Percentiles rank a stretch among this genome's conserved stretches.
Conservation (phyloP, 2,329 filamentous ascomycete species). For the Mycosphaerella sp. region DNA sequence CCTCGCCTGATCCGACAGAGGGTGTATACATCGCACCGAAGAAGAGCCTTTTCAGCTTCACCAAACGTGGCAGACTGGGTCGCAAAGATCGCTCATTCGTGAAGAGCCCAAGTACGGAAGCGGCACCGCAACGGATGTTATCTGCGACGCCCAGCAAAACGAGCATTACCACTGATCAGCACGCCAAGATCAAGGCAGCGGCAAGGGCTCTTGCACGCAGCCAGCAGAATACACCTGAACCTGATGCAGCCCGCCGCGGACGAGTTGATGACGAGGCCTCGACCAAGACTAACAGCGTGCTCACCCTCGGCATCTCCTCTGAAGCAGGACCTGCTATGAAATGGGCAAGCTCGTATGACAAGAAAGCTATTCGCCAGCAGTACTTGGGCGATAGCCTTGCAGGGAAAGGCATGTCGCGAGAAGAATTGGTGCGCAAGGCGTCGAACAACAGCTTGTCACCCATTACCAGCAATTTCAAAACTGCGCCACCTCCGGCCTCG, state of each 20-base stretch:
- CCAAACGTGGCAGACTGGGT: slow-evolving; percentile 60
- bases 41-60: slow-evolving; percentile 78
- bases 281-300: slow-evolving; percentile 77
- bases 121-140: slow-evolving; percentile 39
- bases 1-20: slow-evolving; percentile 73
- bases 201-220: slow-evolving; percentile 71
- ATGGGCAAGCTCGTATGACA: slow-evolving; percentile 94
- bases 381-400: slow-evolving; percentile 70
- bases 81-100: slow-evolving; percentile 60
- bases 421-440: slow-evolving; percentile 23
- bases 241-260: slow-evolving; percentile 47
- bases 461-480: slow-evolving; percentile 8
- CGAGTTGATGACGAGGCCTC: slow-evolving; percentile 48
- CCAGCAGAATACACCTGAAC: slow-evolving; percentile 44
- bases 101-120: slow-evolving; percentile 43
- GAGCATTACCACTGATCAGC: slow-evolving; percentile 82
- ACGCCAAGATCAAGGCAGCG: slow-evolving; percentile 86
- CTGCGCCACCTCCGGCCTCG: neutral
- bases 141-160: slow-evolving; percentile 62
- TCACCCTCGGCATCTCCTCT: slow-evolving; percentile 80
- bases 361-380: slow-evolving; percentile 74
- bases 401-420: slow-evolving; percentile 42
- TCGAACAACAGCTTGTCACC: slow-evolving; percentile 28
- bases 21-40: slow-evolving; percentile 92
- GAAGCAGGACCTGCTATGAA: slow-evolving; percentile 93